Conservation (phyloP, 257 asterid genomes). For the Primulina eburnea region DNA sequence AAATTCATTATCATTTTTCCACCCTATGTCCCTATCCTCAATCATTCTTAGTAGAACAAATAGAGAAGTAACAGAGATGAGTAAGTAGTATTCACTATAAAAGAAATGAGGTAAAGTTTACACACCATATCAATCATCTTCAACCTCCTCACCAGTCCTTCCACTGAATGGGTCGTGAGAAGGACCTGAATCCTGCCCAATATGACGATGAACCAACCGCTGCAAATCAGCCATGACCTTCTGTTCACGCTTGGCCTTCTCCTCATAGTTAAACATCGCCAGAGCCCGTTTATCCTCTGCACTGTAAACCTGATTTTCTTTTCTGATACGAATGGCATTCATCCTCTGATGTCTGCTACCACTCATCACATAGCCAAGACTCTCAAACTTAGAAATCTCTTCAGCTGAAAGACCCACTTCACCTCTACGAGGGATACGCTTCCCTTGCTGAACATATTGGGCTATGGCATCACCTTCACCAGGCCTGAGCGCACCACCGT, state of each 20-base stretch:
- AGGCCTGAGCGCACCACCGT: constrained; percentile 99
- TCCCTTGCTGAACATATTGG: constrained; percentile 97
- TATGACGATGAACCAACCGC: constrained; percentile 92
- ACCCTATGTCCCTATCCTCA: too few relatives aligned
- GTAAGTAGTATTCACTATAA: background rate
- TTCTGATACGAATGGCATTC: constrained; percentile 98
- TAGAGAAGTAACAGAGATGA: background rate
- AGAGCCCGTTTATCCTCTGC: constrained; percentile 96
- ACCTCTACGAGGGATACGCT: constrained; percentile 99
- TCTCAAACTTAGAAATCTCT: constrained; percentile 83
- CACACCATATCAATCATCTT: constrained; percentile 47
- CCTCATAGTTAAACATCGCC: constrained; percentile 98
- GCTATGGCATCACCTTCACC: constrained; percentile 99
- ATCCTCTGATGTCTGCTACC: constrained; percentile 99
- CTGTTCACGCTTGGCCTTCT: constrained; percentile 94
- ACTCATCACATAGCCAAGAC: constrained; percentile 97
- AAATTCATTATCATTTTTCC: background rate
- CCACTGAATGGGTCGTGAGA: constrained; percentile 88
- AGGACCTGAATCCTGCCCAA: constrained; percentile 81
- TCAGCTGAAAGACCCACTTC: constrained; percentile 99
- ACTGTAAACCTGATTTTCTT: constrained; percentile 96
- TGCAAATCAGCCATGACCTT: constrained; percentile 99
- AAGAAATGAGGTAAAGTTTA: background rate
- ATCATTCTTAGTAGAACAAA: background rate
- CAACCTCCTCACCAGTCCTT: constrained; percentile 56